A percentile compares a stretch with the other conserved stretches of the same genome.
These are phyloP conservation scores for Alternaria sp. DNA, from an alignment of 2,329 filamentous ascomycete species.

Conservation along the genomic window DNA sequence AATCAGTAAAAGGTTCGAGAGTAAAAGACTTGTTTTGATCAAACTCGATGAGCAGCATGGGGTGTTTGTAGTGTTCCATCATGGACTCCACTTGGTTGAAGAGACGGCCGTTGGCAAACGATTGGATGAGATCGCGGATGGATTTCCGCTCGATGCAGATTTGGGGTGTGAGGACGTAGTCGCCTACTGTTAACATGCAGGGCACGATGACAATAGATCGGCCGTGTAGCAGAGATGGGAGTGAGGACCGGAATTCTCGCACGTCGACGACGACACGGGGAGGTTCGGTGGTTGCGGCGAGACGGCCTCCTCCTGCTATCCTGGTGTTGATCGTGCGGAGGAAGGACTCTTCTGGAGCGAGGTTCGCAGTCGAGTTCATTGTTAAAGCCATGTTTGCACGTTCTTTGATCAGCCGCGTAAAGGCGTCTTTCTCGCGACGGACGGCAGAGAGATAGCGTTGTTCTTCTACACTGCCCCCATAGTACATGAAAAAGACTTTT, in stretches of 20 bases:
- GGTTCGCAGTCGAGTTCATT: slow-evolving; percentile 70
- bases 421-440: slow-evolving; percentile 94
- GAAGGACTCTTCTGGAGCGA: slow-evolving; percentile 88
- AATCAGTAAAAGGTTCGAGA: slow-evolving; percentile 68
- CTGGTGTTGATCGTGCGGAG: slow-evolving; percentile 94
- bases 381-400: slow-evolving; percentile 92
- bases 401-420: slow-evolving; percentile 93
- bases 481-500: slow-evolving; percentile 96
- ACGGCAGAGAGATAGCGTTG: slow-evolving; percentile 90
- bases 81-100: slow-evolving; percentile 94
- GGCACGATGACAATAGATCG: slow-evolving; percentile 88
- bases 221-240: slow-evolving; percentile 90
- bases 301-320: slow-evolving; percentile 89
- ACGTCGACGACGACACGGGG: slow-evolving; percentile 94
- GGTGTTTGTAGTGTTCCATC: slow-evolving; percentile 88
- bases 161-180: slow-evolving; percentile 90
- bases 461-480: slow-evolving; percentile 92
- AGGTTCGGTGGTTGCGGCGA: slow-evolving; percentile 83
- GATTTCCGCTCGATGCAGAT: slow-evolving; percentile 97
- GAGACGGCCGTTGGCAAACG: slow-evolving; percentile 88
- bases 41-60: slow-evolving; percentile 96
- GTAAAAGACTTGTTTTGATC: slow-evolving; percentile 98
- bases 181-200: slow-evolving; percentile 94
- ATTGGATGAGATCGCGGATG: slow-evolving; percentile 87
- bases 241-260: slow-evolving; percentile 90